Conservation (phyloP, 129 eudicot species). For the Calendula officinalis region DNA sequence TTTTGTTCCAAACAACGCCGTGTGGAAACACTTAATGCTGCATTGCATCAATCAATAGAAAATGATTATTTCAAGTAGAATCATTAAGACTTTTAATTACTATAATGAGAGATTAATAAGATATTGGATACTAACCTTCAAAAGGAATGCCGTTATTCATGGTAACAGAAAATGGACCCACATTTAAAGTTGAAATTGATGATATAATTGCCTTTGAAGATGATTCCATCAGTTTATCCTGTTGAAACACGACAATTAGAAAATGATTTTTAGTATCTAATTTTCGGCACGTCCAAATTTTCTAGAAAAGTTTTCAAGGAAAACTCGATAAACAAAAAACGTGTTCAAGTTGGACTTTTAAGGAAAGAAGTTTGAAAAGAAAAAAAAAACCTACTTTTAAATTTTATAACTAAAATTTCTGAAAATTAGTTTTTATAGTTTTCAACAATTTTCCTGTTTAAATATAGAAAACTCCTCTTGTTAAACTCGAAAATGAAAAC, state of each 20-base stretch:
- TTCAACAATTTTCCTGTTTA: too few species aligned
- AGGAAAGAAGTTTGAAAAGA: too few species aligned
- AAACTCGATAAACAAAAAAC: too few species aligned
- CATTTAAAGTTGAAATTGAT: conserved; percentile 43
- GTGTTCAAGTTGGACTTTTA: too few species aligned
- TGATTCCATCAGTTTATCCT: conserved; percentile 67
- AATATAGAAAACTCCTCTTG: too few species aligned
- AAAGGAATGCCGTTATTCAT: conserved; percentile 35
- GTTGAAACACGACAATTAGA: conserved; percentile 32
- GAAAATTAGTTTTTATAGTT: too few species aligned
- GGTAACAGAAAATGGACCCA: conserved; percentile 57
- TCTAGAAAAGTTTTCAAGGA: too few species aligned
- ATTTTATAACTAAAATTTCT: too few species aligned
- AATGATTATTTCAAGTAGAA: conserved; percentile 1
- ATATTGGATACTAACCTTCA: conserved; percentile 50
- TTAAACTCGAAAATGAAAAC: too few species aligned
- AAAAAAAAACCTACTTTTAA: too few species aligned
- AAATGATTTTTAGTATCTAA: background rate
- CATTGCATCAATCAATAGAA: conserved; percentile 1
- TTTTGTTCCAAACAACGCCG: conserved; percentile 73
- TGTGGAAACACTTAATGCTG: conserved; percentile 53
- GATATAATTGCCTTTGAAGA: conserved; percentile 50
- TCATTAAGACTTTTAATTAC: background rate
- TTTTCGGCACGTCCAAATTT: too few species aligned
- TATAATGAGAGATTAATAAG: background rate